Percentiles rank a stretch among this genome's conserved stretches.
Evolutionary conservation across 306 rosid genomes (phyloP).

Genomic region (Pterocarpus santalinus): DNA sequence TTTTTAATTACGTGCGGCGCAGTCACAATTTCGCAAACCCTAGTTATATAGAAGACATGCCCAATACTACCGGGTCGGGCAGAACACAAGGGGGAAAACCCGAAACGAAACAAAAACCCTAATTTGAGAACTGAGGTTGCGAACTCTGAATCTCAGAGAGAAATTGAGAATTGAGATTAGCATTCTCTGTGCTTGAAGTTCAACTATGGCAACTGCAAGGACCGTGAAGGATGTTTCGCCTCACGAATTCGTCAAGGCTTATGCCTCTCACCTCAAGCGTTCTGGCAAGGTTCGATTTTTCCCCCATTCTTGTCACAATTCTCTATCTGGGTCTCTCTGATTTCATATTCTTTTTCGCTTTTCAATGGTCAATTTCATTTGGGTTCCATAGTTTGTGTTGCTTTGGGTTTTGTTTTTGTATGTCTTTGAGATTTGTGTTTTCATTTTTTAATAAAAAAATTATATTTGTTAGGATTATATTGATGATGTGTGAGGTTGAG

Average conservation of each 20-base stretch:
- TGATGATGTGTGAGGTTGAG: not conserved
- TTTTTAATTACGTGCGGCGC: not conserved
- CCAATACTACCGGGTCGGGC: not conserved
- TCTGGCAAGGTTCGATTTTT: not conserved
- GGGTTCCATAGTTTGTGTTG: not conserved
- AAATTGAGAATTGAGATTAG: not conserved
- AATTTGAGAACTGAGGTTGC: not conserved
- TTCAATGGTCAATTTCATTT: not conserved
- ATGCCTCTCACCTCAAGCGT: not conserved
- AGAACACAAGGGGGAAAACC: not conserved
- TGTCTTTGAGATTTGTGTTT: not conserved
- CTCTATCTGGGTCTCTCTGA: not conserved
- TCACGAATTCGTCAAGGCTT: not conserved
- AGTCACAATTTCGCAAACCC: not conserved
- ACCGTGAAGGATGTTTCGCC: not conserved
- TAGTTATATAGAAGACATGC: not conserved
- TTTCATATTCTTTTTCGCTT: not conserved
- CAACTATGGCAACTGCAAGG: not conserved
- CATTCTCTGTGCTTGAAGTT: not conserved
- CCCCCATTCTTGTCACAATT: not conserved
- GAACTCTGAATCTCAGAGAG: not conserved
- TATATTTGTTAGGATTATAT: not conserved
- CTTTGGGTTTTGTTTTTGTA: not conserved
- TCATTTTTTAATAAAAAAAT: too few relatives aligned
- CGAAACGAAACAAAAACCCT: not conserved